Conservation (phyloP, 495 filamentous ascomycete genomes). For the Rhizodiscina lignyota region DNA sequence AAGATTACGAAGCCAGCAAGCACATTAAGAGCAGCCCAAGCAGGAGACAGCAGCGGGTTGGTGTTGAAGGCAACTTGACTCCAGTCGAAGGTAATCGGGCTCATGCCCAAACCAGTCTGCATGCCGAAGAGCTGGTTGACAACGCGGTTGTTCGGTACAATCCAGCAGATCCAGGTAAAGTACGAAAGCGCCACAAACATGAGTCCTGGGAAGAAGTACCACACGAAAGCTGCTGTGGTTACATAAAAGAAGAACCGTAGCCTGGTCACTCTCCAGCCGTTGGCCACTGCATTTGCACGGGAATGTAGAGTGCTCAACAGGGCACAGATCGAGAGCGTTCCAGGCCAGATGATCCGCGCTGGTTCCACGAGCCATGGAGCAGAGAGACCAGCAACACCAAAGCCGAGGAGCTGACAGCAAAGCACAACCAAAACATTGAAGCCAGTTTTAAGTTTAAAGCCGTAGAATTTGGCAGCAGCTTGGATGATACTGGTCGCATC, state of each 20-base stretch:
- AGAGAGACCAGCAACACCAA: conserved; percentile 8
- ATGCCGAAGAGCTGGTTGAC: conserved; percentile 45
- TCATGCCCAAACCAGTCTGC: conserved; percentile 38
- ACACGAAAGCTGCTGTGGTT: conserved; percentile 38
- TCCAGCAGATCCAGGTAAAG: conserved; percentile 18
- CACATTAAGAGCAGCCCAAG: conserved; percentile 44
- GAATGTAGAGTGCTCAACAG: conserved; percentile 29
- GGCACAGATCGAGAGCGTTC: conserved; percentile 14
- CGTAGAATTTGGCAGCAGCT: conserved; percentile 6
- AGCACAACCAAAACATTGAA: conserved; percentile 17
- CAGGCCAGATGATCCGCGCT: conserved; percentile 22
- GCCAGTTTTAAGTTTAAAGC: conserved; percentile 15
- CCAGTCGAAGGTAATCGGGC: conserved; percentile 57
- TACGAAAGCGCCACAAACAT: conserved; percentile 8
- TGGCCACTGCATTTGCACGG: conserved; percentile 33
- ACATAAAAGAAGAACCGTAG: conserved; percentile 49
- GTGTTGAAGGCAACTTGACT: conserved; percentile 45
- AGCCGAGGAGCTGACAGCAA: conserved; percentile 5
- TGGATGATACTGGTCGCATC: conserved; percentile 7
- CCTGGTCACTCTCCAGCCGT: conserved; percentile 49
- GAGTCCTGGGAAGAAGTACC: conserved; percentile 36
- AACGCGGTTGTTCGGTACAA: conserved; percentile 29
- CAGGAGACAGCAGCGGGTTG: conserved; percentile 52
- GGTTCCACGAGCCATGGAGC: conserved; percentile 13
- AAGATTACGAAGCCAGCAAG: conserved; percentile 32